These are phyloP conservation scores for Apophysomyces elegans DNA, from an alignment of 371 early-diverging fungal species.

Conservation along the genomic window DNA sequence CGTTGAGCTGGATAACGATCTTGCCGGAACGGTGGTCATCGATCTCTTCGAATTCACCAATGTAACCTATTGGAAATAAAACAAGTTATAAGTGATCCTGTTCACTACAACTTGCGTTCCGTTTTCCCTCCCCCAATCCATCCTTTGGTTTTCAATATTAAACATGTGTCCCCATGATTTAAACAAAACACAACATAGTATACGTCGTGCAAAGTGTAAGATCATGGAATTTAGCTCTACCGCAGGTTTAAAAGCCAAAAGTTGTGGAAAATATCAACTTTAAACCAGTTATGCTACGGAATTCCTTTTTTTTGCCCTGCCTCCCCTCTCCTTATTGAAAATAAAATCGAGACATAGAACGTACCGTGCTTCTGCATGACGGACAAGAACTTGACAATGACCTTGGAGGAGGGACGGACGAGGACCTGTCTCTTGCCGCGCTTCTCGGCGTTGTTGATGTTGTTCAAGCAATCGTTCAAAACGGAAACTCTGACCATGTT, in stretches of 20 bases:
- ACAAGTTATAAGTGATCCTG: slow-evolving; percentile 11
- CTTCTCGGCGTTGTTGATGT: slow-evolving; percentile 99
- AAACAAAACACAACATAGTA: slow-evolving; percentile 13
- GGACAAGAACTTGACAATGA: slow-evolving; percentile 97
- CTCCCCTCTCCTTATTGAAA: slow-evolving; percentile 1
- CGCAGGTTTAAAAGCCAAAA: slow-evolving; percentile 75
- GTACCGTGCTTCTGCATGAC: slow-evolving; percentile 99
- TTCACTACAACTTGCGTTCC: neutral
- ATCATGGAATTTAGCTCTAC: slow-evolving; percentile 50
- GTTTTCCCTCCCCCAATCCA: neutral
- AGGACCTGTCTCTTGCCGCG: slow-evolving; percentile 98
- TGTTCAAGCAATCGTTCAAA: slow-evolving; percentile 95
- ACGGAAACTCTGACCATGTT: slow-evolving; percentile 53
- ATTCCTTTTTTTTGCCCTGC: no score
- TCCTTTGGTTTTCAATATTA: neutral
- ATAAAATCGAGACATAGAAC: slow-evolving; percentile 24
- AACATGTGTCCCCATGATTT: neutral
- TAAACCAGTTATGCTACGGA: slow-evolving; percentile 69
- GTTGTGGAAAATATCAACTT: slow-evolving; percentile 40
- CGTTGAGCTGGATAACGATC: slow-evolving; percentile 98
- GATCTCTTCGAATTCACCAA: slow-evolving; percentile 98
- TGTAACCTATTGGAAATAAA: slow-evolving; percentile 78
- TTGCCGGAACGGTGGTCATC: slow-evolving; percentile 99
- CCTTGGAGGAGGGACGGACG: slow-evolving; percentile 96
- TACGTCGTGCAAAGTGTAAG: slow-evolving; percentile 46